Conservation (phyloP, 192 early-diverging fungal species). For the Coemansia sp. region DNA sequence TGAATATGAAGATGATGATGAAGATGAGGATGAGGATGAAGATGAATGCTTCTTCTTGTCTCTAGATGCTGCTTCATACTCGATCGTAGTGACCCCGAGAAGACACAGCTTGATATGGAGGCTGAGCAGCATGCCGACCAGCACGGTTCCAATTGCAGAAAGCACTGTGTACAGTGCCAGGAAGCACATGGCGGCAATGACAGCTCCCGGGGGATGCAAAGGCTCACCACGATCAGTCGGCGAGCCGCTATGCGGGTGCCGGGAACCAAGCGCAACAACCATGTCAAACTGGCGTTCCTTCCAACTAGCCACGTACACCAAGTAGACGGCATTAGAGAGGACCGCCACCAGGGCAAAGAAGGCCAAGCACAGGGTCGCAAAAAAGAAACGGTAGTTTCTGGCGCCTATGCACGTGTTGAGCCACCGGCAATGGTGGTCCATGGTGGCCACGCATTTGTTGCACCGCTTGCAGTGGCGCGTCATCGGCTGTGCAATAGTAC, state of each 20-base stretch:
- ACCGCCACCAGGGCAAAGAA: constrained; percentile 16
- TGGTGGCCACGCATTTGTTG: constrained; percentile 46
- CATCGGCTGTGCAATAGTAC: background rate
- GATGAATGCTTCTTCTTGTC: constrained; percentile 7
- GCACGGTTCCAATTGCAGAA: constrained; percentile 1
- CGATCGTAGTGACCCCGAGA: constrained; percentile 30
- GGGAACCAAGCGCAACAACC: background rate
- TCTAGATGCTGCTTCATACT: constrained; percentile 20
- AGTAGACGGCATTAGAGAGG: background rate
- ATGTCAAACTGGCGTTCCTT: constrained; percentile 8
- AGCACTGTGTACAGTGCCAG: constrained; percentile 26
- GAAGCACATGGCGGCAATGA: constrained; percentile 11
- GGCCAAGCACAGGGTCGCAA: constrained; percentile 17
- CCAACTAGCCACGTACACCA: constrained; percentile 30
- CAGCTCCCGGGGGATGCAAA: background rate
- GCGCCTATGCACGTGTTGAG: constrained; percentile 42
- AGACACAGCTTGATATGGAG: constrained; percentile 42
- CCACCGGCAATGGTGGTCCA: constrained; percentile 43
- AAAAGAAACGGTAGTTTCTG: constrained; percentile 35
- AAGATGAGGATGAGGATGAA: no score
- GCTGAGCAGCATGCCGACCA: constrained; percentile 25
- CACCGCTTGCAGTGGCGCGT: constrained; percentile 57
- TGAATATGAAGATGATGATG: no score
- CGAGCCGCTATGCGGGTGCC: background rate
- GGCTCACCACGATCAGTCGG: background rate